These are phyloP conservation scores for Boehmeria nivea DNA, from an alignment of 306 rosid genomes.

Conservation along the genomic window DNA sequence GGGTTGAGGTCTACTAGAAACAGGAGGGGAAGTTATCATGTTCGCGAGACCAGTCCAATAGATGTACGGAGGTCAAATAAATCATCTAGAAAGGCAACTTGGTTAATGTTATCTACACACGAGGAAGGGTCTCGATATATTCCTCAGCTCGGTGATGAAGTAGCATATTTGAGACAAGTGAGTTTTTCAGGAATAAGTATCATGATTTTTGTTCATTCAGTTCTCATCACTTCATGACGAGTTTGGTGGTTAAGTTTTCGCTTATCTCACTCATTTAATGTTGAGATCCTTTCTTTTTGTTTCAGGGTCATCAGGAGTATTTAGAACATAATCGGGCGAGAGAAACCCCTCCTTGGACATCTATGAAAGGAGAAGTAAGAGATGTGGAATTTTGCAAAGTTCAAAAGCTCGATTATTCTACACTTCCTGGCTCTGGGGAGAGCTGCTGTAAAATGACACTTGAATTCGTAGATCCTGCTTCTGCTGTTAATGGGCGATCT, in stretches of 20 bases:
- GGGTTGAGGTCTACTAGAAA: constrained; percentile 84
- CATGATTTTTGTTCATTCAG: not conserved
- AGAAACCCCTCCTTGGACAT: constrained; percentile 75
- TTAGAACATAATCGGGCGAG: constrained; percentile 45
- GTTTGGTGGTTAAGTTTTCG: not conserved
- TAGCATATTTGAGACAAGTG: constrained; percentile 93
- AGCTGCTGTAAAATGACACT: constrained; percentile 95
- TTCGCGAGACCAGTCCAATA: constrained; percentile 47
- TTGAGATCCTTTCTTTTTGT: constrained; percentile 15
- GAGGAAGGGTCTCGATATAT: constrained; percentile 92
- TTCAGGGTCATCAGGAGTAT: constrained; percentile 96
- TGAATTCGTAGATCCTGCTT: constrained; percentile 65
- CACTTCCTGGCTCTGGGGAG: constrained; percentile 88
- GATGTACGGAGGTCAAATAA: constrained; percentile 52
- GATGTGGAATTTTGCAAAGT: constrained; percentile 81
- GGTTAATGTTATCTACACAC: constrained; percentile 74
- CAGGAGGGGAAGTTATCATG: constrained; percentile 53
- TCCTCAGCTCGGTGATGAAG: constrained; percentile 94
- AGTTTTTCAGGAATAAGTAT: constrained; percentile 15
- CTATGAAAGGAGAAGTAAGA: constrained; percentile 47
- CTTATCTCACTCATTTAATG: constrained; percentile 6
- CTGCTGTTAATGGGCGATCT: constrained; percentile 47
- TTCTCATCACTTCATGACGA: not conserved
- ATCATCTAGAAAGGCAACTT: constrained; percentile 55
- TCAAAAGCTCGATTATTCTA: constrained; percentile 64